Conservation (phyloP, 768 basidiomycete species). For the Agaricus subrufescens region DNA sequence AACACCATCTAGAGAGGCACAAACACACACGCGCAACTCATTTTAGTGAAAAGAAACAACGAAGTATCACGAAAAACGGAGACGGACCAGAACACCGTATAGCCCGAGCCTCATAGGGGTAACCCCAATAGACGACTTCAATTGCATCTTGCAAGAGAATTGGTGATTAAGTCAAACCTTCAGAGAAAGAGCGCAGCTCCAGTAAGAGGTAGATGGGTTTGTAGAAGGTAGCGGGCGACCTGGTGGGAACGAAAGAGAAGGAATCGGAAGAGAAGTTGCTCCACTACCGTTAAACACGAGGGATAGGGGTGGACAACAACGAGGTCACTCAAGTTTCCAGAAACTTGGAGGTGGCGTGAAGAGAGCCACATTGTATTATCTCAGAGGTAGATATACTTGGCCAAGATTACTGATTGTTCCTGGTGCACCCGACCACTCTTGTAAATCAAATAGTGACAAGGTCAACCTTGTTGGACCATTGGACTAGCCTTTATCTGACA, state of each 20-base stretch:
- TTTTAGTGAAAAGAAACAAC: background rate
- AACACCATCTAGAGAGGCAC: constrained; percentile 34
- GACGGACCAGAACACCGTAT: constrained; percentile 24
- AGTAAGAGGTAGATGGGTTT: background rate
- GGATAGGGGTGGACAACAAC: background rate
- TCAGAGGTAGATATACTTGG: no score
- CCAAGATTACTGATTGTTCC: no score
- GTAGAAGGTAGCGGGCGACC: background rate
- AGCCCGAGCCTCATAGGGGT: constrained; percentile 23
- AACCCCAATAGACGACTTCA: constrained; percentile 22
- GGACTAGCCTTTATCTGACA: no score
- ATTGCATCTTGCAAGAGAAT: background rate
- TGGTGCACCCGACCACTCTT: no score
- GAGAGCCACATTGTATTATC: no score
- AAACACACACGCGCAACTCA: background rate
- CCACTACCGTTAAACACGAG: constrained; percentile 1
- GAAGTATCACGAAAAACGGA: background rate
- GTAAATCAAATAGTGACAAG: no score
- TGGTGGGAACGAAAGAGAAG: background rate
- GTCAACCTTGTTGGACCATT: no score
- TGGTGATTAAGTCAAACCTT: background rate
- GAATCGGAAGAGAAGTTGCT: background rate
- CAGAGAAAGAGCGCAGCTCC: background rate
- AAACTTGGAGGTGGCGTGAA: no score
- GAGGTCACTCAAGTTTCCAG: background rate